These are phyloP conservation scores for Mortierella alpina DNA, from an alignment of 192 early-diverging fungal genomes.

Conservation along the genomic window DNA sequence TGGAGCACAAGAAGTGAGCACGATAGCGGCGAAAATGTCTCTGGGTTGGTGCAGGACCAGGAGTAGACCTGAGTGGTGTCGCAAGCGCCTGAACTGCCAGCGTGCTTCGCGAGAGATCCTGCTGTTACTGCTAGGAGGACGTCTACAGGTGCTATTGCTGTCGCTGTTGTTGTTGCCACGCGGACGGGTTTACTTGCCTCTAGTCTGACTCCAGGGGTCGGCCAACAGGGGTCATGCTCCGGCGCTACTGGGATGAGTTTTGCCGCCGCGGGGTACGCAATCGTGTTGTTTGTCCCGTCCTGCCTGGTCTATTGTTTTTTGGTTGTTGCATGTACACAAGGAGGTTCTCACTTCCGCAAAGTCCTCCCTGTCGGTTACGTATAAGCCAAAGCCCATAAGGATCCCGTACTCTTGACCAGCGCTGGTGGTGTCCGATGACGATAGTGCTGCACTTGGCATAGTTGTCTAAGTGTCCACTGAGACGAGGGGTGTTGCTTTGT, in stretches of 20 bases:
- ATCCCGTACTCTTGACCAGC: too few relatives aligned
- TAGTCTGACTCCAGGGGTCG: slow-evolving; percentile 28
- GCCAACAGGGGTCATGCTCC: slow-evolving; percentile 26
- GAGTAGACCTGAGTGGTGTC: slow-evolving; percentile 45
- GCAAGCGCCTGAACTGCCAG: neutral
- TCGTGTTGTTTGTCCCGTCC: slow-evolving; percentile 43
- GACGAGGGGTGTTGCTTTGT: too few relatives aligned
- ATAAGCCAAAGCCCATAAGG: neutral
- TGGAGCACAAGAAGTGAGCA: slow-evolving; percentile 40
- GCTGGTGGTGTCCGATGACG: too few relatives aligned
- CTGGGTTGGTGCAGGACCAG: slow-evolving; percentile 39
- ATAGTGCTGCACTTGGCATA: too few relatives aligned
- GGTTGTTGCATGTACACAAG: slow-evolving; percentile 13
- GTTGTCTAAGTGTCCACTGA: too few relatives aligned
- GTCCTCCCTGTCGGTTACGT: slow-evolving; percentile 29
- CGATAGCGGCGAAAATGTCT: slow-evolving; percentile 38
- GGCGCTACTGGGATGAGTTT: slow-evolving; percentile 35
- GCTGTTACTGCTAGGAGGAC: slow-evolving; percentile 40
- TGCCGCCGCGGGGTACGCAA: slow-evolving; percentile 35
- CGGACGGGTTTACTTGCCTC: slow-evolving; percentile 39
- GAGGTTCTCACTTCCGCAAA: neutral
- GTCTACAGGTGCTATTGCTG: slow-evolving; percentile 32
- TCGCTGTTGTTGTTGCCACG: slow-evolving; percentile 48
- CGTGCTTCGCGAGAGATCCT: slow-evolving; percentile 25
- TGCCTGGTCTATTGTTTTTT: slow-evolving; percentile 45